Evolutionary conservation across 2,329 filamentous ascomycete genomes (phyloP).

Genomic region (Colletotrichum shisoi): DNA sequence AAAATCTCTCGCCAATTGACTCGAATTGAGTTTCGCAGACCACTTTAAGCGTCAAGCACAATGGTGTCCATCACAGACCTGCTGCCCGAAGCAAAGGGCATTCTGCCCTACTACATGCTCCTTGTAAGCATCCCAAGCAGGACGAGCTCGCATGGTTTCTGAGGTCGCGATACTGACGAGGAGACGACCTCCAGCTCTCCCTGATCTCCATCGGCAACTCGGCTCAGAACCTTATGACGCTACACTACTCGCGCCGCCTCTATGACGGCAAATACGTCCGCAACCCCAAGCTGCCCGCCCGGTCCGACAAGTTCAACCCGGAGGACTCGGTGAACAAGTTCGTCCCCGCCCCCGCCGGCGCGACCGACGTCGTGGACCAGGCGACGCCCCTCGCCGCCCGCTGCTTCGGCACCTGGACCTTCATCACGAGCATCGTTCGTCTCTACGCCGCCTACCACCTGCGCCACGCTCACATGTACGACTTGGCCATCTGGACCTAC

Average conservation of each 20-base stretch:
- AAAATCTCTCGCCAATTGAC: background rate
- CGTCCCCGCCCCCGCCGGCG: constrained; percentile 52
- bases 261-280: constrained; percentile 74
- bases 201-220: constrained; percentile 84
- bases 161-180: background rate
- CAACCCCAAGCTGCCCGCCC: constrained; percentile 56
- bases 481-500: constrained; percentile 84
- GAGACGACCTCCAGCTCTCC: constrained; percentile 68
- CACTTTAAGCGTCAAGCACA: background rate
- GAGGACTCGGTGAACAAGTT: constrained; percentile 64
- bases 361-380: constrained; percentile 63
- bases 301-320: constrained; percentile 55
- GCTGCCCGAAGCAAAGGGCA: constrained; percentile 61
- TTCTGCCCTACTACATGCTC: constrained; percentile 67
- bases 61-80: constrained; percentile 59
- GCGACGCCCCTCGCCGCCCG: constrained; percentile 79
- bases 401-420: constrained; percentile 88
- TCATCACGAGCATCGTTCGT: constrained; percentile 77
- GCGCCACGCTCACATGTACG: constrained; percentile 74
- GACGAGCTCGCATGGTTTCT: no score
- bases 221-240: constrained; percentile 80
- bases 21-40: background rate
- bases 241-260: constrained; percentile 83
- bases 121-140: constrained; percentile 52
- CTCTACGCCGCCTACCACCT: constrained; percentile 87